Evolutionary conservation across 495 filamentous ascomycete species (phyloP).

Genomic region (Aspergillus haitiensis): DNA sequence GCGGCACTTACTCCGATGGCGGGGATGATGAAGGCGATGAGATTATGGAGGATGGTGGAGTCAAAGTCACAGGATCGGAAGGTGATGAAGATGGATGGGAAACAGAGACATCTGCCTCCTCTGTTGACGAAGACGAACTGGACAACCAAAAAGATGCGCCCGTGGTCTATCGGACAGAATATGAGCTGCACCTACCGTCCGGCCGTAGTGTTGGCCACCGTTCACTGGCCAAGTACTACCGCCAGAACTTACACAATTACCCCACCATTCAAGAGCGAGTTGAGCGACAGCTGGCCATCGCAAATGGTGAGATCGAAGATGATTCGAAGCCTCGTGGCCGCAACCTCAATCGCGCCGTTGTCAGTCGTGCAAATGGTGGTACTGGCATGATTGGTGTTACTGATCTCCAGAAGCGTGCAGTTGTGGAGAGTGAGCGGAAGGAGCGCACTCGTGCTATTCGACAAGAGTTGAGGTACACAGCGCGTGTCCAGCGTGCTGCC

Average conservation of each 20-base stretch:
- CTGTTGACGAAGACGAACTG: conserved; percentile 57
- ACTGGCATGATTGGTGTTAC: conserved; percentile 73
- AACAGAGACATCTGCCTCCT: conserved; percentile 83
- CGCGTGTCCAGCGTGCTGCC: conserved; percentile 60
- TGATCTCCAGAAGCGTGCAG: conserved; percentile 67
- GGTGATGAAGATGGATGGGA: conserved; percentile 78
- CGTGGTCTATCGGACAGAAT: conserved; percentile 78
- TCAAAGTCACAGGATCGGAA: conserved; percentile 32
- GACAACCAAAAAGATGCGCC: conserved; percentile 56
- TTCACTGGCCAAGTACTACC: conserved; percentile 79
- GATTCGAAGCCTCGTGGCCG: conserved; percentile 37
- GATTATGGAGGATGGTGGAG: conserved; percentile 37
- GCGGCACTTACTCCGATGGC: conserved; percentile 86
- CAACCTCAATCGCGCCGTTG: conserved; percentile 58
- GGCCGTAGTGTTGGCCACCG: conserved; percentile 90
- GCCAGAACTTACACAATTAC: conserved; percentile 87
- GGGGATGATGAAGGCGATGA: conserved; percentile 32
- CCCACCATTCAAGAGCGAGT: conserved; percentile 65
- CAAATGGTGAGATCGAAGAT: conserved; percentile 50
- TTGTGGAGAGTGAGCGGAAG: conserved; percentile 62
- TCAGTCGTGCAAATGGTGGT: conserved; percentile 68
- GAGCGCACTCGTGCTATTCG: conserved; percentile 62
- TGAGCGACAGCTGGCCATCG: conserved; percentile 46
- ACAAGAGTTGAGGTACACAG: conserved; percentile 57
- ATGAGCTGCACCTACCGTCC: conserved; percentile 90